Evolutionary conservation across 441 rosid species (phyloP).

Genomic region (Dalechampia spathulata): DNA sequence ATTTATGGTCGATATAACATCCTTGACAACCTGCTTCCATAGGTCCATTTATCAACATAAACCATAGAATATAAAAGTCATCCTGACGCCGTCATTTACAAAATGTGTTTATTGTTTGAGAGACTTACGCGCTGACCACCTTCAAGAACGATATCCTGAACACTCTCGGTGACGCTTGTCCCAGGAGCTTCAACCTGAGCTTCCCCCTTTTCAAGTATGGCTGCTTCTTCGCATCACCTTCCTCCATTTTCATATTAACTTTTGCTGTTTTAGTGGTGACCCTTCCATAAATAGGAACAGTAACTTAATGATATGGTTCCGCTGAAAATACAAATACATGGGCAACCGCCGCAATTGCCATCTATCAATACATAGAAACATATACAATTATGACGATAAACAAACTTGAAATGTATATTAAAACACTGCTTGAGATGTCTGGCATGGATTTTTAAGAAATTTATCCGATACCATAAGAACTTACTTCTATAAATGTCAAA

Average conservation of each 20-base stretch:
- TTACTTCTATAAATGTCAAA: slow-evolving; percentile 81
- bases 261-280: slow-evolving; percentile 36
- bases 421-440: too few species aligned
- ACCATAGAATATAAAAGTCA: neutral
- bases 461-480: slow-evolving; percentile 6
- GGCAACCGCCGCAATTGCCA: slow-evolving; percentile 82
- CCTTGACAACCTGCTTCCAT: slow-evolving; percentile 54
- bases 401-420: neutral
- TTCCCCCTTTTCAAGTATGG: slow-evolving; percentile 37
- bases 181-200: slow-evolving; percentile 60
- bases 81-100: neutral
- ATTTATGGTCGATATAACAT: slow-evolving; percentile 76
- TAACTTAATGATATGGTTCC: slow-evolving; percentile 45
- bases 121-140: slow-evolving; percentile 67
- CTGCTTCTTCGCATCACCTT: slow-evolving; percentile 23
- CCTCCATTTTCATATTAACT: slow-evolving; percentile 31
- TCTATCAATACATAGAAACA: slow-evolving; percentile 32
- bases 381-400: too few species aligned
- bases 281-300: slow-evolving; percentile 27
- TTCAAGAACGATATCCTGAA: slow-evolving; percentile 72
- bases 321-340: slow-evolving; percentile 71
- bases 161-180: slow-evolving; percentile 69
- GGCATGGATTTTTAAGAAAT: too few species aligned
- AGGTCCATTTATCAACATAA: neutral
- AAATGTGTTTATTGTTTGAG: neutral